Base-by-base conservation (phyloP, 768 basidiomycete species). In the Trametes meyenii region DNA sequence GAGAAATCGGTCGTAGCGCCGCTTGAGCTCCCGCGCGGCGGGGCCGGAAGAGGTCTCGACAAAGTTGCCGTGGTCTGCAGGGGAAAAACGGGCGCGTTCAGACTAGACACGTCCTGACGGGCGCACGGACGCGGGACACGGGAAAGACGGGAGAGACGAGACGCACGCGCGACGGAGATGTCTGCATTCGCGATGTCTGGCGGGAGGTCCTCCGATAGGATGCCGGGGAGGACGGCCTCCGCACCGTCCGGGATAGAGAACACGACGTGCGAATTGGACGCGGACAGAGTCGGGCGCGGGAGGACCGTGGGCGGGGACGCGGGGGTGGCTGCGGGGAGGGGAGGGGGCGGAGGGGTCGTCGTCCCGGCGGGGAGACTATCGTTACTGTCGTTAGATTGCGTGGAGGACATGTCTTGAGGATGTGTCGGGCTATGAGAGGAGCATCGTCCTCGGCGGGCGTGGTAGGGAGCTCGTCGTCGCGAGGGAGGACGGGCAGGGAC, bases 31-130 rank as follows among this genome's bases (percentile, higher is more conserved):
- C 42, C 85, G 83, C 13, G 91, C 91, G 29, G 88, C 90, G 14
- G 81, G 78, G 2, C 86, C 90, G 53, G 87, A 90, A 5, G 90
- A 83, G 1, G 90, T 93, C 69, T 94, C 92, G 21, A 93, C 84
- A 71, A 88, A 94, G 44, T 79, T 88, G 58, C 85, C 85, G 70
- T 94, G 89, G 66, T 82, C 91, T 83, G 81, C 54, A 40, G 36
- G 26, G 48, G 44, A 8, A 33, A 8, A 33, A 33, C 4, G 29
- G 29, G 29, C 29, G 29, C 29, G 29, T 33, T 33, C 29, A 33
- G 29, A 33, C 8, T 8, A 33, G 29, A 33, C 29, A 33, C 29
- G 29, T 8, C 8, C 29, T 24, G 21, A 16, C 29, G 19, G 26
- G n/a, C 24, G 39, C 50, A 24, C 16, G 21, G 17, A 39, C 24